Evolutionary conservation across 2,329 filamentous ascomycete species (phyloP).

Genomic region (Fusarium xylarioides): DNA sequence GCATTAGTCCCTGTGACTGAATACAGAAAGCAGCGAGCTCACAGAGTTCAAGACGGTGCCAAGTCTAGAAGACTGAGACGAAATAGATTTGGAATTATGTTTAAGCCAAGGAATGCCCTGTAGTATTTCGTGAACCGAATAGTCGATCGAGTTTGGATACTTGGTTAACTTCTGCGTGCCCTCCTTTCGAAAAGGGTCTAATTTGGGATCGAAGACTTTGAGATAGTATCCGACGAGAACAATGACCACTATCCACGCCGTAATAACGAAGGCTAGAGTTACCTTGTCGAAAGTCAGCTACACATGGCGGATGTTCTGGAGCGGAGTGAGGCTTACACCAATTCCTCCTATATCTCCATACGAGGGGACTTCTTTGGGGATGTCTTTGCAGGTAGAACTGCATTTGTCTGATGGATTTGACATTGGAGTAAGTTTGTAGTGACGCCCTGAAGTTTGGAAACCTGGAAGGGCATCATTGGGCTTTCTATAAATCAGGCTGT

Average conservation of each 20-base stretch:
- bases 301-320: neutral
- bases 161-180: fast-evolving
- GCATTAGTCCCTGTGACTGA: too few species aligned
- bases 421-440: neutral
- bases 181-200: neutral
- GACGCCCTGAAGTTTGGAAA: fast-evolving
- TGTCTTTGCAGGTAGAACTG: neutral
- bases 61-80: too few species aligned
- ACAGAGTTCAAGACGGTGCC: too few species aligned
- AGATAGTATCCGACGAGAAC: slow-evolving; percentile 4
- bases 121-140: too few species aligned
- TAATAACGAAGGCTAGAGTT: neutral
- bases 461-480: neutral
- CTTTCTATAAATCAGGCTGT: neutral
- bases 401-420: neutral
- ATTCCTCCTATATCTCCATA: slow-evolving; percentile 7
- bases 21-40: too few species aligned
- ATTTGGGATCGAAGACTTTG: neutral
- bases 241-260: neutral
- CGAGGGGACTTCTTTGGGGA: neutral
- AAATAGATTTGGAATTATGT: too few species aligned
- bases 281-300: neutral
- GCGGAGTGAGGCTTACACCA: neutral
- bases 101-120: too few species aligned
- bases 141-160: neutral